Conservation (phyloP, 305 asterid species). For the Fraxinus baroniana region DNA sequence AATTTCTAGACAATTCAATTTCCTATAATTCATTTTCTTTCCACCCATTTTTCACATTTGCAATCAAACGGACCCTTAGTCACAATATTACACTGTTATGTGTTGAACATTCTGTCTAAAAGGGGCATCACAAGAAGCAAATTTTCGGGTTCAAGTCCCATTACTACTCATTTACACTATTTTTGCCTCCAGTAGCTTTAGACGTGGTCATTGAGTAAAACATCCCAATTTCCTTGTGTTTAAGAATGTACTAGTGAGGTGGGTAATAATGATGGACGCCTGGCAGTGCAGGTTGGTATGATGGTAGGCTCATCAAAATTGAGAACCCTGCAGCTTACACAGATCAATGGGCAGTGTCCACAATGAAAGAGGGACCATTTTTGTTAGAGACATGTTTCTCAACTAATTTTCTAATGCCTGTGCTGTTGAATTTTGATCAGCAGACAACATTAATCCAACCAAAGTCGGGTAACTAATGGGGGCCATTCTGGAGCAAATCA, state of each 20-base stretch:
- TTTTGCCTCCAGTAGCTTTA: neutral
- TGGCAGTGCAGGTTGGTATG: slow-evolving; percentile 9
- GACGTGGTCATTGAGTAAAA: neutral
- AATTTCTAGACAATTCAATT: too few relatives aligned
- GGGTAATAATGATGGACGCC: neutral
- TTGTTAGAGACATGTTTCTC: slow-evolving; percentile 20
- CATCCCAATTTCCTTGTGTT: neutral
- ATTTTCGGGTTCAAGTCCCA: neutral
- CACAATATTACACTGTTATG: neutral
- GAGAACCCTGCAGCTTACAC: neutral
- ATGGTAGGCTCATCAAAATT: neutral
- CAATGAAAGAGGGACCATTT: slow-evolving; percentile 21
- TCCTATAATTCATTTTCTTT: too few relatives aligned
- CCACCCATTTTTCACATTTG: too few relatives aligned
- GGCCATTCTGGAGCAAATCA: slow-evolving; percentile 10
- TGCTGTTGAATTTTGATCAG: slow-evolving; percentile 27
- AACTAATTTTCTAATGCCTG: slow-evolving; percentile 18
- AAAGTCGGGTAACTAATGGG: slow-evolving; percentile 30
- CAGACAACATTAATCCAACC: slow-evolving; percentile 27
- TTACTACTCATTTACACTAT: neutral
- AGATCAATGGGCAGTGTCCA: slow-evolving; percentile 20
- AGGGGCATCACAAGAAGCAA: neutral
- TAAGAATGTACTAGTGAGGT: neutral
- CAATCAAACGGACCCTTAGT: neutral
- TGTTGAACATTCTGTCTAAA: neutral